Conservation (phyloP, 441 rosid genomes). For the Erodium moschatum region DNA sequence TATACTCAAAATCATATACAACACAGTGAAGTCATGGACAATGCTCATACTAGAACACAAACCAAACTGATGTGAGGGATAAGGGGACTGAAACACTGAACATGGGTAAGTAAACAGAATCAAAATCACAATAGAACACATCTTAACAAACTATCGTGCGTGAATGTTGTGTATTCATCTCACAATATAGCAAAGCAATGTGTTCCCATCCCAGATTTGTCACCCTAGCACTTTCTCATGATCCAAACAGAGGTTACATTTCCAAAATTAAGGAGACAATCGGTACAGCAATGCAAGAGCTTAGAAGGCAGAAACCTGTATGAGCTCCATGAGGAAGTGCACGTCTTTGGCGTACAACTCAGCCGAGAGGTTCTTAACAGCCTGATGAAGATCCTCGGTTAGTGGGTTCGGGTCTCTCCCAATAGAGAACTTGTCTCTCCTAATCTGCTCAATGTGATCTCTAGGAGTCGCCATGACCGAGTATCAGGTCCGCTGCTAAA, state of each 20-base stretch:
- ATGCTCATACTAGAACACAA: neutral
- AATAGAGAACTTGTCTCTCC: constrained; percentile 39
- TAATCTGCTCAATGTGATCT: constrained; percentile 41
- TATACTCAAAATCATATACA: neutral
- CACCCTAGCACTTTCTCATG: neutral
- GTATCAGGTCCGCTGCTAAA: neutral
- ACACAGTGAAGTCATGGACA: neutral
- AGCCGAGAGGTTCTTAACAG: constrained; percentile 38
- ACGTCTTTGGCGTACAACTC: constrained; percentile 68
- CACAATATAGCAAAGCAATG: neutral
- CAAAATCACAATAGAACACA: neutral
- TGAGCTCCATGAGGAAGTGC: constrained; percentile 45
- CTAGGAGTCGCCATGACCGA: constrained; percentile 23
- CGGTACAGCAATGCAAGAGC: neutral
- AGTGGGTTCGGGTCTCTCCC: constrained; percentile 23
- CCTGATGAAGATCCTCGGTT: constrained; percentile 19
- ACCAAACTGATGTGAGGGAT: neutral
- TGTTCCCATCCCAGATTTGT: neutral
- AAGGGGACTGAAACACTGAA: neutral
- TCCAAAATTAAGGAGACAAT: too few relatives aligned
- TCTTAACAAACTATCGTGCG: neutral
- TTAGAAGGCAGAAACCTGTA: constrained; percentile 31
- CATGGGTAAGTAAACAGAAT: neutral
- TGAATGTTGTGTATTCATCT: neutral
- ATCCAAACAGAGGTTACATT: constrained; percentile 5